Conservation (phyloP, 805 yeast species). For the Myxozyma nipponensis region DNA sequence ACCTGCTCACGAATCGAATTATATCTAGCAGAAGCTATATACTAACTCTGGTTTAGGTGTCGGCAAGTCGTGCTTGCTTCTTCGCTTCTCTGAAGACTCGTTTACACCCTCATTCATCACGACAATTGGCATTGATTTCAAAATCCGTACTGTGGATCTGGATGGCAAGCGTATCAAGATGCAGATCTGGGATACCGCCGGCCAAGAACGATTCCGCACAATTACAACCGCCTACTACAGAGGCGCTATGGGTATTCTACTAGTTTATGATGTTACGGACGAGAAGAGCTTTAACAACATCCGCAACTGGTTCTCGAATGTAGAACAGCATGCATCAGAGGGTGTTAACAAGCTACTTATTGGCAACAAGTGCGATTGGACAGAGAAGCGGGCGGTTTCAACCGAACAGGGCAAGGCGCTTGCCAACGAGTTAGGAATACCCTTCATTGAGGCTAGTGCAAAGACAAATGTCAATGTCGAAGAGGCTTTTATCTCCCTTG, state of each 20-base stretch:
- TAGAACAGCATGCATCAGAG: constrained; percentile 93
- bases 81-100: constrained; percentile 91
- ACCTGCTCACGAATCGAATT: too few species aligned
- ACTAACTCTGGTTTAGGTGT: constrained; percentile 59
- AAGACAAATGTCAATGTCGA: constrained; percentile 90
- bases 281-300: constrained; percentile 90
- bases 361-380: constrained; percentile 94
- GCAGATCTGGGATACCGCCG: constrained; percentile 99
- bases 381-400: constrained; percentile 70
- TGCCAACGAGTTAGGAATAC: constrained; percentile 81
- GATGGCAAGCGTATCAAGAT: constrained; percentile 90
- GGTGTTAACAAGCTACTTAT: constrained; percentile 92
- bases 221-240: constrained; percentile 97
- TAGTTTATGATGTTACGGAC: constrained; percentile 97
- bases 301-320: constrained; percentile 93
- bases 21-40: too few species aligned
- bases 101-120: constrained; percentile 96
- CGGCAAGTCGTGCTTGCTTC: constrained; percentile 89
- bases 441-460: constrained; percentile 95
- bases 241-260: constrained; percentile 97
- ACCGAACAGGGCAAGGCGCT: constrained; percentile 86
- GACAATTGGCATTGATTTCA: constrained; percentile 97
- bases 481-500: constrained; percentile 84
- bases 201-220: constrained; percentile 96
- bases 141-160: constrained; percentile 90